A percentile compares a stretch with the other conserved stretches of the same genome.
Conservation (phyloP, 768 basidiomycete genomes). For the Auricularia sp. region DNA sequence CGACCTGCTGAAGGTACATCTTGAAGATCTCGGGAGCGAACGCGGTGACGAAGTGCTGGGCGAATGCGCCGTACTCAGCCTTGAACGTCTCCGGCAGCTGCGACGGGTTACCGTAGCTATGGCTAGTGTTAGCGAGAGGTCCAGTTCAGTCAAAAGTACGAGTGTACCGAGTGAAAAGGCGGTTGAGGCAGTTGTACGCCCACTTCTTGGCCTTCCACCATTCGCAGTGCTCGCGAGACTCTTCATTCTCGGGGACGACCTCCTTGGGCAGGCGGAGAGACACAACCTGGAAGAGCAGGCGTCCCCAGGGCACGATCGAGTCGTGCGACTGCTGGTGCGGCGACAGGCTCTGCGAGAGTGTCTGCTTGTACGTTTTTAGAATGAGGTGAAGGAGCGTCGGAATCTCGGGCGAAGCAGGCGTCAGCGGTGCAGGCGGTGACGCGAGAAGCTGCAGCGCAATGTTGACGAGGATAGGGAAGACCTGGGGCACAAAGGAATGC, state of each 20-base stretch:
- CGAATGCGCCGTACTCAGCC: conserved; percentile 58
- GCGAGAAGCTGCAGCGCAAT: conserved; percentile 63
- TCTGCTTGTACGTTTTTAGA: conserved; percentile 77
- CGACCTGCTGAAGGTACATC: conserved; percentile 60
- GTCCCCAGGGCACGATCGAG: conserved; percentile 80
- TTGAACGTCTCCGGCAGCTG: conserved; percentile 70
- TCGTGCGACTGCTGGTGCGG: conserved; percentile 64
- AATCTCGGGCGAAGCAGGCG: conserved; percentile 51
- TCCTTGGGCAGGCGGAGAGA: conserved; percentile 57
- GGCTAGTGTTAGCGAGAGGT: too few relatives aligned
- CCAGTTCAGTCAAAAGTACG: too few relatives aligned
- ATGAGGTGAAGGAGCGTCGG: conserved; percentile 80
- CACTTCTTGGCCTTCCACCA: conserved; percentile 95
- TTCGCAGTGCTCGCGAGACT: conserved; percentile 65
- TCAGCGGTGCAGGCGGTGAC: conserved; percentile 40
- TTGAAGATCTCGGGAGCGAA: conserved; percentile 86
- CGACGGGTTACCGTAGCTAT: conserved; percentile 76
- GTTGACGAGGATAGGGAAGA: conserved; percentile 69
- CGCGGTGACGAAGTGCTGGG: conserved; percentile 61
- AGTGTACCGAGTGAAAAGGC: conserved; percentile 61
- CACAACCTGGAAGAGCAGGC: conserved; percentile 71
- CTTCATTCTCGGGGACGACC: conserved; percentile 58
- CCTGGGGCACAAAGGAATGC: conserved; percentile 44
- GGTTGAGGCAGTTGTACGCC: conserved; percentile 74
- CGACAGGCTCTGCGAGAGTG: conserved; percentile 65